Evolutionary conservation across 2,329 filamentous ascomycete species (phyloP).

Genomic region (Penicillium corylophilum): DNA sequence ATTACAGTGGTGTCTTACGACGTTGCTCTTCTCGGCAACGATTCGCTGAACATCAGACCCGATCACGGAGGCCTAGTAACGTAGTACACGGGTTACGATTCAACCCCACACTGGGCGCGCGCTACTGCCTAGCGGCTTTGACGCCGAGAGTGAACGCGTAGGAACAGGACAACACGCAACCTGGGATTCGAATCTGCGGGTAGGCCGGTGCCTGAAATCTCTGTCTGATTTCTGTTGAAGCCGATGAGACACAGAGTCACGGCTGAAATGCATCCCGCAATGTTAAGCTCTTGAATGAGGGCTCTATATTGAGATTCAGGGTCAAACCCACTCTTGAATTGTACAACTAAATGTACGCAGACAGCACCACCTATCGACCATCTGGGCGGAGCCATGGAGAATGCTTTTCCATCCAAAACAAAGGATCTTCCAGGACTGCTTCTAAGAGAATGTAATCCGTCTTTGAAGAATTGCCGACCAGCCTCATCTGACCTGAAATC

Average conservation of each 20-base stretch:
- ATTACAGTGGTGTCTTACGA: not conserved
- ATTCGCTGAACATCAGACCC: not conserved
- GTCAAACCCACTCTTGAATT: not conserved
- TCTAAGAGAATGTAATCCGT: not conserved
- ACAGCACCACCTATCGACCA: not conserved
- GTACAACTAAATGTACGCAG: too few species aligned
- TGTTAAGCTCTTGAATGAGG: not conserved
- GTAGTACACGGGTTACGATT: not conserved
- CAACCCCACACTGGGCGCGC: not conserved
- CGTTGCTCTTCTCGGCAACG: not conserved
- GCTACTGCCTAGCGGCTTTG: not conserved
- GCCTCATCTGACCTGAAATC: not conserved
- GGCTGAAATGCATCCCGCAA: not conserved
- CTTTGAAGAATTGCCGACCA: not conserved
- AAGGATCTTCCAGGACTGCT: not conserved
- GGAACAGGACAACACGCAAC: not conserved
- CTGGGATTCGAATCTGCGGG: not conserved
- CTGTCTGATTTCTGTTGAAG: not conserved
- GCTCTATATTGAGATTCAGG: not conserved
- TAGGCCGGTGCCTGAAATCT: not conserved
- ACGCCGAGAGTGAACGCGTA: not conserved
- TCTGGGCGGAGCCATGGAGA: not conserved
- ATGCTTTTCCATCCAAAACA: not conserved
- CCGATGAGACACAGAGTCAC: not conserved
- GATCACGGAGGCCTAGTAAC: not conserved